Evolutionary conservation across 2,329 filamentous ascomycete species (phyloP).

Genomic region (Cercospora nicotianae): DNA sequence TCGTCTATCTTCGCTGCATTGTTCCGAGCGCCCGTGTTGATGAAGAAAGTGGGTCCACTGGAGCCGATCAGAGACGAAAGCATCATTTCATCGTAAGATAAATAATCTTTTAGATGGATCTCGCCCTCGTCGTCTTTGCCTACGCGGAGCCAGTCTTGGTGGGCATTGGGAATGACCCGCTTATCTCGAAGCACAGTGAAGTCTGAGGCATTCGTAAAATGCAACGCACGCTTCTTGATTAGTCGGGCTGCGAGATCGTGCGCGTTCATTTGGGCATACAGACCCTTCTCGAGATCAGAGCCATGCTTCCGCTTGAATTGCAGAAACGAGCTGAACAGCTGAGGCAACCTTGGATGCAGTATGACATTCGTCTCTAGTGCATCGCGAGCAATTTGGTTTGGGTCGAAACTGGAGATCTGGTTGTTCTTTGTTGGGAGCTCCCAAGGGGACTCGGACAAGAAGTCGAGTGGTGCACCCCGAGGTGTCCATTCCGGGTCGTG

Average conservation of each 20-base stretch:
- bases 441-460: background rate
- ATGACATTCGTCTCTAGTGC: background rate
- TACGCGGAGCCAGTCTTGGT: background rate
- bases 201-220: background rate
- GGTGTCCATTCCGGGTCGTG: background rate
- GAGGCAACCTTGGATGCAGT: background rate
- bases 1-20: slow-evolving; percentile 17
- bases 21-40: slow-evolving; percentile 33
- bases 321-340: background rate
- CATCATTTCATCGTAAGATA: slow-evolving; percentile 39
- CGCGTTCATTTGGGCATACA: background rate
- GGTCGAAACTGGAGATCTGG: background rate
- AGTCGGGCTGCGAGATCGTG: background rate
- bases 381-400: background rate
- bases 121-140: background rate
- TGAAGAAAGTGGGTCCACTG: slow-evolving; percentile 31
- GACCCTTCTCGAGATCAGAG: background rate
- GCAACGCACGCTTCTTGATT: background rate
- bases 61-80: slow-evolving; percentile 34
- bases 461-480: background rate
- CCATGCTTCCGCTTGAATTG: background rate
- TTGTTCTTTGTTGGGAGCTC: background rate
- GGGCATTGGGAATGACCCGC: background rate
- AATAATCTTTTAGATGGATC: slow-evolving; percentile 29
- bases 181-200: background rate